These are phyloP conservation scores for Rhizophora mangle DNA, from an alignment of 345 rosid species.

Conservation along the genomic window DNA sequence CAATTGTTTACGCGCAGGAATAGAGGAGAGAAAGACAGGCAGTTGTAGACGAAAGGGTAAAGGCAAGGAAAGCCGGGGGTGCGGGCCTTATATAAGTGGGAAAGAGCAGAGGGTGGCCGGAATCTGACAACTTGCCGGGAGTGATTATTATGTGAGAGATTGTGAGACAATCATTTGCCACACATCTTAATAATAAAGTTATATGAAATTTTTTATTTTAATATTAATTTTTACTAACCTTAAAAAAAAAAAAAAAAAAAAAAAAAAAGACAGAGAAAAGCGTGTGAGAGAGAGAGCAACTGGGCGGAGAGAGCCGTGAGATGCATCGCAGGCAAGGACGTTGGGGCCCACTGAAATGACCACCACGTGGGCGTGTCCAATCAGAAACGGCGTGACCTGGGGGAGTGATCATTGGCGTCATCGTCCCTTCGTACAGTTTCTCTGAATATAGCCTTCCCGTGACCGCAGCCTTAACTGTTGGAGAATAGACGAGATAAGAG, in stretches of 20 bases:
- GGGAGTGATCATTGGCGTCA: neutral
- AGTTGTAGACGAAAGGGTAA: neutral
- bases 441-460: neutral
- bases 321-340: constrained; percentile 34
- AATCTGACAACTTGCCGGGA: constrained; percentile 14
- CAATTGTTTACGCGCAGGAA: too few species aligned
- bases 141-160: neutral
- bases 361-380: constrained; percentile 56
- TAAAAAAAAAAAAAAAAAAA: too few species aligned
- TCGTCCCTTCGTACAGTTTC: neutral
- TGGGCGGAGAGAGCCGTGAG: constrained; percentile 11
- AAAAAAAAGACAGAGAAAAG: too few species aligned
- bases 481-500: too few species aligned
- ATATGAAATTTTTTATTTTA: too few species aligned
- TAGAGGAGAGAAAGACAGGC: too few species aligned
- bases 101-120: constrained; percentile 7
- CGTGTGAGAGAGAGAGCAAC: neutral
- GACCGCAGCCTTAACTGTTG: neutral
- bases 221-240: too few species aligned
- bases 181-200: too few species aligned
- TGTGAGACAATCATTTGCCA: too few species aligned
- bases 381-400: constrained; percentile 17
- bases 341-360: constrained; percentile 50
- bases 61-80: neutral
- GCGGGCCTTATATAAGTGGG: constrained; percentile 16